These are phyloP conservation scores for Verticillium nonalfalfae DNA, from an alignment of 2,329 filamentous ascomycete species.

Conservation along the genomic window DNA sequence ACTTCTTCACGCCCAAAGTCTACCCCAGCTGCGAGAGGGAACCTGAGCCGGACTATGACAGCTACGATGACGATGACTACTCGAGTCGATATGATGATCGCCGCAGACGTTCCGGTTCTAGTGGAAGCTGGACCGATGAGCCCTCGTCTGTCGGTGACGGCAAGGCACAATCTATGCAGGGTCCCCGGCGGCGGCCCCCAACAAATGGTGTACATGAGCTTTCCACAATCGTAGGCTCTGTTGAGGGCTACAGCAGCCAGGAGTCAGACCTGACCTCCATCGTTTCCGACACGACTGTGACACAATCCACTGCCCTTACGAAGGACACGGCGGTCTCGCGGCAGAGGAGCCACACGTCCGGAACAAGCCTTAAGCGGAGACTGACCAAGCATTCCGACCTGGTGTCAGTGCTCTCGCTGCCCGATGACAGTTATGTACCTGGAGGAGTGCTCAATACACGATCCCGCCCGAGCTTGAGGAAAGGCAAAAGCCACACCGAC, in stretches of 20 bases:
- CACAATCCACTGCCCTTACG: constrained; percentile 43
- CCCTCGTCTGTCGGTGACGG: constrained; percentile 17
- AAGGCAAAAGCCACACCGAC: constrained; percentile 59
- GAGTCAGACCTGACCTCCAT: constrained; percentile 46
- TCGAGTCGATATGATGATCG: constrained; percentile 12
- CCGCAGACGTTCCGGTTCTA: constrained; percentile 23
- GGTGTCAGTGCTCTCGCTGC: constrained; percentile 82
- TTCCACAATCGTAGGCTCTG: constrained; percentile 49
- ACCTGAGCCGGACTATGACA: constrained; percentile 16
- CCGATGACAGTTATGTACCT: constrained; percentile 48
- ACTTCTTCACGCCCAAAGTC: constrained; percentile 35
- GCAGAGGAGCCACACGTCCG: constrained; percentile 41
- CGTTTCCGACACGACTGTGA: constrained; percentile 44
- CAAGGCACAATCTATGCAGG: constrained; percentile 19
- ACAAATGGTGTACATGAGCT: constrained; percentile 49
- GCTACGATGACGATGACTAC: constrained; percentile 16
- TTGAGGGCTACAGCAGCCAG: constrained; percentile 36
- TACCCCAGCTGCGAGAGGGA: constrained; percentile 43
- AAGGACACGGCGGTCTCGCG: constrained; percentile 38
- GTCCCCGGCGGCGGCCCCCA: constrained; percentile 35
- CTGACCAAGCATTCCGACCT: constrained; percentile 90
- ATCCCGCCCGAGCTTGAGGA: constrained; percentile 73
- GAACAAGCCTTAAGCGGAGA: constrained; percentile 54
- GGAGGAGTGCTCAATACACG: constrained; percentile 62
- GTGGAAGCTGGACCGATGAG: constrained; percentile 17